Percentiles rank a stretch among this genome's conserved stretches.
Evolutionary conservation across 139 green algal genomes (phyloP).

Genomic region (Asterochloris sp.): DNA sequence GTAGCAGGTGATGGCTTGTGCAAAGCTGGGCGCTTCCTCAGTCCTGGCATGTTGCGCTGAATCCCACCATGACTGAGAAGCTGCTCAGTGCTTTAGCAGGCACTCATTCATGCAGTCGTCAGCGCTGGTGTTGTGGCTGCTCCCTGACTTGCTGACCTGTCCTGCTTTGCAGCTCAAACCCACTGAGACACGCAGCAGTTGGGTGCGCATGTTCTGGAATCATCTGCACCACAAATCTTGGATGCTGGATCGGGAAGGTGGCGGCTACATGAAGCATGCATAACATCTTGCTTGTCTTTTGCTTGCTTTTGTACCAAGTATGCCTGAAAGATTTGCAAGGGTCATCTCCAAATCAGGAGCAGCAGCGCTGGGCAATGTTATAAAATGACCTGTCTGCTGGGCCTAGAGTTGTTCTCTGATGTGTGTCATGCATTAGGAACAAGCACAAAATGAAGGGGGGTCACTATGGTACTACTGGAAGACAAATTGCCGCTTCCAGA

Average conservation of each 20-base stretch:
- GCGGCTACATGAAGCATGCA: slow-evolving; percentile 7
- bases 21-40: no score
- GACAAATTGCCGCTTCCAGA: slow-evolving; percentile 41
- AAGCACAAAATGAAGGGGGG: no score
- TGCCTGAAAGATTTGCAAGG: no score
- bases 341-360: no score
- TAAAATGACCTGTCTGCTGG: no score
- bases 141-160: not conserved
- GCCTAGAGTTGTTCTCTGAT: no score
- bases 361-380: no score
- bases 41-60: no score
- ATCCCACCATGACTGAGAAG: not conserved
- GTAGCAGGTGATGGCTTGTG: no score
- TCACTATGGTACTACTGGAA: not conserved
- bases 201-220: slow-evolving; percentile 76
- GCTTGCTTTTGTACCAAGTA: no score
- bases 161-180: slow-evolving; percentile 40
- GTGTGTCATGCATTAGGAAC: no score
- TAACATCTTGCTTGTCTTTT: no score
- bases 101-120: not conserved
- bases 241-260: slow-evolving; percentile 60
- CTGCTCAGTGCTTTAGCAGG: not conserved
- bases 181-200: slow-evolving; percentile 51
- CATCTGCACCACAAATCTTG: slow-evolving; percentile 82
- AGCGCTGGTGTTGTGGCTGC: not conserved